phyloP scores from a whole-genome alignment of 2,329 filamentous ascomycete species.

The Pseudohalonectria lignicola region DNA sequence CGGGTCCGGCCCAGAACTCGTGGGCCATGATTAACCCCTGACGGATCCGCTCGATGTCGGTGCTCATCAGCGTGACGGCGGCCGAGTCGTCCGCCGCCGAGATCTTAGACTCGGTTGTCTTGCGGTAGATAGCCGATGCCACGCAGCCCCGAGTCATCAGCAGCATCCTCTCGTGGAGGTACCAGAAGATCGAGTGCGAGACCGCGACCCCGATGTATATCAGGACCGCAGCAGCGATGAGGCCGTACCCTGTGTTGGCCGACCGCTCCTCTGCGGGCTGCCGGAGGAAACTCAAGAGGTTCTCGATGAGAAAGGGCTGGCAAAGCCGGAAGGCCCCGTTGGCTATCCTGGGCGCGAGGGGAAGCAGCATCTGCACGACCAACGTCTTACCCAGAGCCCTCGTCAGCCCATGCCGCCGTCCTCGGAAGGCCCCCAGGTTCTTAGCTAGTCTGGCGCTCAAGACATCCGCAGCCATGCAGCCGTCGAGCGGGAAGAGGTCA shows the following conservation, averaged over 20 bases:
- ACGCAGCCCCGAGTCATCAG: slow-evolving; percentile 4
- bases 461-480: slow-evolving; percentile 16
- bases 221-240: slow-evolving; percentile 20
- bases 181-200: background rate
- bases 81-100: background rate
- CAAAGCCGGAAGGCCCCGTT: slow-evolving; percentile 9
- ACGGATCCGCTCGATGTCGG: slow-evolving; percentile 26
- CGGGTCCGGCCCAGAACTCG: slow-evolving; percentile 27
- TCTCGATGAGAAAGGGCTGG: slow-evolving; percentile 21
- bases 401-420: background rate
- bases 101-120: background rate
- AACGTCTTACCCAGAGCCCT: background rate
- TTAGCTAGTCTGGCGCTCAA: slow-evolving; percentile 9
- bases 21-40: slow-evolving; percentile 23
- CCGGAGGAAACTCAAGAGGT: slow-evolving; percentile 15
- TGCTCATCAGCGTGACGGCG: slow-evolving; percentile 28
- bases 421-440: background rate
- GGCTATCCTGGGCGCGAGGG: background rate
- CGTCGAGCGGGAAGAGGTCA: slow-evolving; percentile 3
- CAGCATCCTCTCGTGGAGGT: background rate
- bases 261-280: slow-evolving; percentile 8
- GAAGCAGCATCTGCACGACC: background rate
- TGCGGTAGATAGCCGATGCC: slow-evolving; percentile 2
- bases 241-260: slow-evolving; percentile 16
- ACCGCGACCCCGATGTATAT: background rate